Percentiles rank a stretch among this genome's conserved stretches.
These are phyloP conservation scores for Pinguiococcus pyrenoidosus DNA, from an alignment of 108 stramenopile species.

Conservation along the genomic window DNA sequence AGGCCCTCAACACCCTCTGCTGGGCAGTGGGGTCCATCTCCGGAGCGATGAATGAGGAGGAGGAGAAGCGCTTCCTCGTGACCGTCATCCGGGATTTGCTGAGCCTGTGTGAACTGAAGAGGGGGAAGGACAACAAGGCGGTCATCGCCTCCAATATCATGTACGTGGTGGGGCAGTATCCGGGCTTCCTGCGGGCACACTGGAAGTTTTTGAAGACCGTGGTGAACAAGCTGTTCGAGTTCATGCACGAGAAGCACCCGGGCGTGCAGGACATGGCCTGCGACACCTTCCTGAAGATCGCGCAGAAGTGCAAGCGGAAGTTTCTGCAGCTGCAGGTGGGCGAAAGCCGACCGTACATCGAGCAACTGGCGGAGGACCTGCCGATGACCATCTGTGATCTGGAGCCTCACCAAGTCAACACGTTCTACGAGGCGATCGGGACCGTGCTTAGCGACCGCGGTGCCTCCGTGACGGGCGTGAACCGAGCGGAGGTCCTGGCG, in stretches of 20 bases:
- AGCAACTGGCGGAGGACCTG: slow-evolving; percentile 55
- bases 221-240: slow-evolving; percentile 98
- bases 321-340: slow-evolving; percentile 16
- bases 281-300: slow-evolving; percentile 96
- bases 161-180: slow-evolving; percentile 99
- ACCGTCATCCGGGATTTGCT: slow-evolving; percentile 97
- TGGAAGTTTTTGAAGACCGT: slow-evolving; percentile 99
- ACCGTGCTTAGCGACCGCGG: slow-evolving; percentile 83
- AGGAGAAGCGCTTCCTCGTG: slow-evolving; percentile 97
- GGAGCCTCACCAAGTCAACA: slow-evolving; percentile 94
- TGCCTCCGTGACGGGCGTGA: slow-evolving; percentile 49
- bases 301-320: slow-evolving; percentile 93
- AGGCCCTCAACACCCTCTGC: slow-evolving; percentile 88
- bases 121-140: slow-evolving; percentile 97
- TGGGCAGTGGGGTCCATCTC: slow-evolving; percentile 98
- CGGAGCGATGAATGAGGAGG: slow-evolving; percentile 95
- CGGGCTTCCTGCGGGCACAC: slow-evolving; percentile 94
- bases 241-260: slow-evolving; percentile 97
- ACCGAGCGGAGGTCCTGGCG: slow-evolving; percentile 59
- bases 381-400: slow-evolving; percentile 82
- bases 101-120: slow-evolving; percentile 81
- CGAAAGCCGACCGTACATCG: background rate
- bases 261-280: slow-evolving; percentile 99
- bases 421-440: slow-evolving; percentile 96
- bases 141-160: slow-evolving; percentile 98